Conservation (phyloP, 306 rosid genomes). For the Argentina anserina region DNA sequence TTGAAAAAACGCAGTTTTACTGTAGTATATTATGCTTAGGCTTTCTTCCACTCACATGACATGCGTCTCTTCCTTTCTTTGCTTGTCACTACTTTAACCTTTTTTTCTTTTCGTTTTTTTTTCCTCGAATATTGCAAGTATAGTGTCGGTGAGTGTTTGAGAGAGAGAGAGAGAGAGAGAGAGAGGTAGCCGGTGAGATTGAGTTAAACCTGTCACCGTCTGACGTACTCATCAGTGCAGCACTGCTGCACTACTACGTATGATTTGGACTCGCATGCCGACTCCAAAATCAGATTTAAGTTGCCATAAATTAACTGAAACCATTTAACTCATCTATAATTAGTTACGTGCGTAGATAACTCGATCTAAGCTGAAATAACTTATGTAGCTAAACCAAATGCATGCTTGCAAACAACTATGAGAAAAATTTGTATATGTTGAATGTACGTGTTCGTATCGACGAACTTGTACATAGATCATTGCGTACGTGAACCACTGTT, state of each 20-base stretch:
- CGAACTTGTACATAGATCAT: neutral
- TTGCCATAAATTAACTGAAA: neutral
- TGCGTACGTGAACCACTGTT: neutral
- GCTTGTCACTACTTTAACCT: neutral
- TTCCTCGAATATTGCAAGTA: no score
- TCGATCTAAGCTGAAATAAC: neutral
- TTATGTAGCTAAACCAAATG: neutral
- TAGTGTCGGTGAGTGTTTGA: slow-evolving; percentile 21
- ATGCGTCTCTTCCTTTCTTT: neutral
- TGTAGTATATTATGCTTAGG: neutral
- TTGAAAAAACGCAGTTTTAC: neutral
- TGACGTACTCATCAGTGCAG: neutral
- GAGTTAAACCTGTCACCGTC: neutral
- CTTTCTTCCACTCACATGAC: neutral
- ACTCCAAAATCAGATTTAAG: neutral
- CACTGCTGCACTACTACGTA: neutral
- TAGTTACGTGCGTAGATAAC: no score
- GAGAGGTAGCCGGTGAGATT: neutral
- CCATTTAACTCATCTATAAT: no score
- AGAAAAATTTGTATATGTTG: neutral
- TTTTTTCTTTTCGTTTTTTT: no score
- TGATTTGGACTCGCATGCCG: neutral
- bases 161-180: neutral
- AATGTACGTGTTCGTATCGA: neutral
- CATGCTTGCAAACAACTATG: no score